Conservation (phyloP, 1,284 basidiomycete genomes). For the Tilletia indica region DNA sequence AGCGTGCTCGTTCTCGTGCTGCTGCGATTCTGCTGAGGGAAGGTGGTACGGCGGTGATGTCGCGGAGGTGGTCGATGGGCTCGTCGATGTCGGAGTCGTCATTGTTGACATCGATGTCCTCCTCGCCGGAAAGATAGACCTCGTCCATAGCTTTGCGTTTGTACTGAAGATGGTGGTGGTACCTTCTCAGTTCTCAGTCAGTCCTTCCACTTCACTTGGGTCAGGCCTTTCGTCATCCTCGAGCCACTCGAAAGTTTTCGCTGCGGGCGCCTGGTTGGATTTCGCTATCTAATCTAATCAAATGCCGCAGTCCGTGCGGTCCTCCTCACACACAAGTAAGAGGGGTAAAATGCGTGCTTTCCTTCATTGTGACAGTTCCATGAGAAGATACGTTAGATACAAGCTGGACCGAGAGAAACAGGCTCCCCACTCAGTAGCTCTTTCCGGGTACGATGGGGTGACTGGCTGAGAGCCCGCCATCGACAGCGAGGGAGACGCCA, state of each 20-base stretch:
- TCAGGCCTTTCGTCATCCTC: no score
- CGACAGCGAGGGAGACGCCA: slow-evolving; percentile 80
- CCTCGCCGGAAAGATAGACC: slow-evolving; percentile 2
- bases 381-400: no score
- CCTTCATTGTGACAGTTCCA: no score
- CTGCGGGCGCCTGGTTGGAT: no score
- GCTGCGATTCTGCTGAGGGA: background rate
- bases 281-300: background rate
- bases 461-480: slow-evolving; percentile 76
- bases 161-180: background rate
- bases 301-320: no score
- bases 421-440: slow-evolving; percentile 36
- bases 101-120: background rate
- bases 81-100: slow-evolving; percentile 10
- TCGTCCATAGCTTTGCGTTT: background rate
- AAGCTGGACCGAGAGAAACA: no score
- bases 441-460: slow-evolving; percentile 70
- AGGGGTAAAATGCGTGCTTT: no score
- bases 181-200: no score
- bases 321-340: no score
- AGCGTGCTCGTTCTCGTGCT: background rate
- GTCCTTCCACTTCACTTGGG: no score
- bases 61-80: background rate
- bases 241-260: background rate
- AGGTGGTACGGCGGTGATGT: background rate